These are phyloP conservation scores for Mycothermus thermophilus DNA, from an alignment of 495 filamentous ascomycete genomes.

Conservation along the genomic window DNA sequence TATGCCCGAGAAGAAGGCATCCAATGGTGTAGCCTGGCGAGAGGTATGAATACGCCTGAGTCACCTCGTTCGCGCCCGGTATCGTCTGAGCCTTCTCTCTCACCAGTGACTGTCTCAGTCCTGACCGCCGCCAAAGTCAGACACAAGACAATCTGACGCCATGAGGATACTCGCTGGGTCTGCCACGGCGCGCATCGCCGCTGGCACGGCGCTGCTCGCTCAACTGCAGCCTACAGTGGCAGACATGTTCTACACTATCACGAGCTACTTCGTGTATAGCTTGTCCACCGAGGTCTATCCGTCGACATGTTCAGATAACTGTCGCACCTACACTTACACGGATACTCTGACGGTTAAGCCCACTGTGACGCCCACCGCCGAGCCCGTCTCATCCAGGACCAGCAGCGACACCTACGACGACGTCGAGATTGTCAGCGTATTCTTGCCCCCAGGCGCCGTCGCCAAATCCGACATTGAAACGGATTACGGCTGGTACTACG, in stretches of 20 bases:
- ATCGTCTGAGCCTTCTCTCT: too few species aligned
- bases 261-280: neutral
- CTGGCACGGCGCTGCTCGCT: neutral
- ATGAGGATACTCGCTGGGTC: neutral
- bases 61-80: too few species aligned
- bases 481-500: neutral
- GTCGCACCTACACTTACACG: slow-evolving; percentile 8
- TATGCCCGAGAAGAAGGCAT: too few species aligned
- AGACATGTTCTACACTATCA: slow-evolving; percentile 1
- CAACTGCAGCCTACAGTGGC: slow-evolving; percentile 3
- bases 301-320: neutral
- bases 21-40: too few species aligned
- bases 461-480: slow-evolving; percentile 2
- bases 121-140: too few species aligned
- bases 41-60: too few species aligned
- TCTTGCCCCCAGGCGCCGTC: slow-evolving; percentile 21
- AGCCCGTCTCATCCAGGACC: slow-evolving; percentile 22
- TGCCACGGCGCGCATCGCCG: slow-evolving; percentile 1
- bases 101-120: too few species aligned
- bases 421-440: slow-evolving; percentile 23
- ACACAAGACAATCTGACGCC: too few species aligned
- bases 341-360: slow-evolving; percentile 4
- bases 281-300: neutral
- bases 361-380: slow-evolving; percentile 17
- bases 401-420: slow-evolving; percentile 10